Evolutionary conservation across 805 yeast genomes (phyloP), one percentile per base, ranked within the genome.

Genomic region (Teunomyces stri): DNA sequence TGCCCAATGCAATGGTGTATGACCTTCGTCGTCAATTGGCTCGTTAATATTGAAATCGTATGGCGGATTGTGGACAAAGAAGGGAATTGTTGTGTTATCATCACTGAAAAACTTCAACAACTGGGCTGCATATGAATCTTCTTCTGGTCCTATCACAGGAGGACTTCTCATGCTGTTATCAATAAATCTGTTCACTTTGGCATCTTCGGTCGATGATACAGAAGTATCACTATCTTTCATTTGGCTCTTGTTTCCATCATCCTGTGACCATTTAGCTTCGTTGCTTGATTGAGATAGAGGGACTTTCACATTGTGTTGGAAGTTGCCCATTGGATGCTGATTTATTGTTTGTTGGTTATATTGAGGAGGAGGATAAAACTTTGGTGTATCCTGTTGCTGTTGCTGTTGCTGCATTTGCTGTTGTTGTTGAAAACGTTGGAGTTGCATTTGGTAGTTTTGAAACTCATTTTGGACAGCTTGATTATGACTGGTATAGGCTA

Each of bases 1-100:
- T 0, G 98, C 96, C 97, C 98, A 94, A 66, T 94, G 99, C 55
- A 94, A 82, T 1, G 96, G 86, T 0, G 97, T 87, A 61, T 94
- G 95, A 1, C 96, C 95, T 60, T 94, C 97, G 49, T 88, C 91
- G 62, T 94, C 99, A 21, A 94, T 88, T 3, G 89, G 83, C 45
- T 86, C 88, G 61, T 83, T 69, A 51, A 87, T 77, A 53, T 87
- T 81, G 56, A 86, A 84, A 45, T 79, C 85, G 20, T 76, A 72
- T 2, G 87, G 83, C 0, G 89, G 85, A 53, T 81, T 75, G 33
- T 77, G 69, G 12, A 88, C 69, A 58, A 87, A 82, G 20, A 77
- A 80, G 0, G 96, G 96, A 22, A 87, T 72, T 3, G 65, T 59
- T 1, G 69, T 54, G 45, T 67, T 69, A 45, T 71, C 77, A 40